Conservation (phyloP, 495 filamentous ascomycete genomes). For the Paragyromitra xinjiangensis region DNA sequence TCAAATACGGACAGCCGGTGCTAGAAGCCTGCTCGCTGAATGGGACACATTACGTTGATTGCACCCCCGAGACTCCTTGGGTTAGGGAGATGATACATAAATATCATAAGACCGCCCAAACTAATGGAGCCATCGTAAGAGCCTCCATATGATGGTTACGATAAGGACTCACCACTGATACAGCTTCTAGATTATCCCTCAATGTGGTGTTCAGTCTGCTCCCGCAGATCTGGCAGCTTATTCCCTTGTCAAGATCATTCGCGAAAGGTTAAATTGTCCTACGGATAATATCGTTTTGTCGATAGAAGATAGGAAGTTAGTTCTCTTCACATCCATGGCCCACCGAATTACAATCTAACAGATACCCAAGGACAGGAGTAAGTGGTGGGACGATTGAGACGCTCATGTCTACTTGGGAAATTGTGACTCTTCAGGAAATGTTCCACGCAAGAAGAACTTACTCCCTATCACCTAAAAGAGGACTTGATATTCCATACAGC, state of each 20-base stretch:
- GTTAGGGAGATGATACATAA: slow-evolving; percentile 79
- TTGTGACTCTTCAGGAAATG: slow-evolving; percentile 55
- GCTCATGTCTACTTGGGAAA: slow-evolving; percentile 52
- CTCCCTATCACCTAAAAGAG: slow-evolving; percentile 52
- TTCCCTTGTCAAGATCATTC: slow-evolving; percentile 71
- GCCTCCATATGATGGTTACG: not conserved
- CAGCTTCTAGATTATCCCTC: slow-evolving; percentile 74
- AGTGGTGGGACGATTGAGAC: slow-evolving; percentile 52
- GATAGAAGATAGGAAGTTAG: slow-evolving; percentile 53
- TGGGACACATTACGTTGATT: slow-evolving; percentile 92
- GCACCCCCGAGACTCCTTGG: slow-evolving; percentile 88
- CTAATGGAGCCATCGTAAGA: slow-evolving; percentile 75
- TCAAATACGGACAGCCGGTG: slow-evolving; percentile 77
- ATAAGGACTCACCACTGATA: slow-evolving; percentile 51
- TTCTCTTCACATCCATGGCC: not conserved
- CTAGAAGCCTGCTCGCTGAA: slow-evolving; percentile 87
- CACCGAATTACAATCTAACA: slow-evolving; percentile 22
- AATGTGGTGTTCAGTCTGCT: slow-evolving; percentile 84
- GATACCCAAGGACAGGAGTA: slow-evolving; percentile 34
- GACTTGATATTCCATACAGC: slow-evolving; percentile 49
- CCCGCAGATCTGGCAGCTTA: slow-evolving; percentile 83
- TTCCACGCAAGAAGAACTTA: slow-evolving; percentile 51
- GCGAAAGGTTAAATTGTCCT: slow-evolving; percentile 63
- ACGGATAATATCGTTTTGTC: slow-evolving; percentile 49
- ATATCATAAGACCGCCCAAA: slow-evolving; percentile 77